A percentile compares a stretch with the other conserved stretches of the same genome.
Conservation (phyloP, 2,329 filamentous ascomycete species). For the Exophiala spinifera region DNA sequence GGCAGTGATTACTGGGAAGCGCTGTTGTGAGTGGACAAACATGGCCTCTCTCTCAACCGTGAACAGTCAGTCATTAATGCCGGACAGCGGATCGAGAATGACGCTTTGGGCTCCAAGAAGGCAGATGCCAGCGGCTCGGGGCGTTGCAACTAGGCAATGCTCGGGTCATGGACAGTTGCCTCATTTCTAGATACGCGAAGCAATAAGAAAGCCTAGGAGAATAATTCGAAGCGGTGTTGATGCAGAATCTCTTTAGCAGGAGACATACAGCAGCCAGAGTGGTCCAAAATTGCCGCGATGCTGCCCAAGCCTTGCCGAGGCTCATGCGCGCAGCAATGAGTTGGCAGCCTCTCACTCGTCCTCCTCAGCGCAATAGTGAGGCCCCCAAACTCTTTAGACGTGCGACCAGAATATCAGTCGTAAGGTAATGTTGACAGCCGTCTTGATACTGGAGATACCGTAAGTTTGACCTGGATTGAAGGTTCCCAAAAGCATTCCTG, state of each 20-base stretch:
- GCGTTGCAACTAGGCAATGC: constrained; percentile 3
- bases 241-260: not conserved
- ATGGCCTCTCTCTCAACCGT: not conserved
- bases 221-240: not conserved
- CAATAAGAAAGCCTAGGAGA: constrained; percentile 9
- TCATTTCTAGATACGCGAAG: constrained; percentile 14
- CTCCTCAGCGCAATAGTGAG: not conserved
- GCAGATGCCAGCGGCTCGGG: constrained; percentile 12
- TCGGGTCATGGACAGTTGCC: constrained; percentile 13
- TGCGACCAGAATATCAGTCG: not conserved
- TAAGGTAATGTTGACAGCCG: constrained; percentile 13
- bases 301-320: constrained; percentile 21
- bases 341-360: constrained; percentile 18
- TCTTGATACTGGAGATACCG: constrained; percentile 11
- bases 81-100: not conserved
- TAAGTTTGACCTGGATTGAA: not conserved
- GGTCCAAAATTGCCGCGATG: constrained; percentile 5
- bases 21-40: not conserved
- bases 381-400: not conserved
- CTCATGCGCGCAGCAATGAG: constrained; percentile 11
- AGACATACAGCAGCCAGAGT: constrained; percentile 10
- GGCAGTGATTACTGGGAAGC: not conserved
- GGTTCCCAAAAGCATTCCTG: too few species aligned
- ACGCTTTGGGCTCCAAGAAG: constrained; percentile 4
- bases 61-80: not conserved